Evolutionary conservation across 768 basidiomycete species (phyloP), one percentile per base, ranked within the genome.

Genomic region (Xerocomellus chrysenteron): DNA sequence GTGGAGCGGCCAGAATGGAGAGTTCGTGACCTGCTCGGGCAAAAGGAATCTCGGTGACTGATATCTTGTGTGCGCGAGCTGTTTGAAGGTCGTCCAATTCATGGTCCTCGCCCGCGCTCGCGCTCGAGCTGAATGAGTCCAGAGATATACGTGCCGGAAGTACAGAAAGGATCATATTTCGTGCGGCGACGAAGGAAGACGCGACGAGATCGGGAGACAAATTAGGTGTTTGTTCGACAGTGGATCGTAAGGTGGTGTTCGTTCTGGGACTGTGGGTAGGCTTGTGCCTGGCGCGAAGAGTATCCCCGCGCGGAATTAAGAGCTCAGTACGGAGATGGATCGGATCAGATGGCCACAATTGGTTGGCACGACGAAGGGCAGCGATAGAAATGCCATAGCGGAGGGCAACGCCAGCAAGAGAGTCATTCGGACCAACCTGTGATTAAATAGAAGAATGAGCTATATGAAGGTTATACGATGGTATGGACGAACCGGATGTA

Each of bases 261-360:
- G n/a, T 19, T 3, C 51, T 30, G 2, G 28, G 41, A 37, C 13
- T 16, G n/a, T 13, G 47, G 24, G 17, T 14, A 26, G 30, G 28
- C 36, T 41, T 71, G 26, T 21, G 44, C 35, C 58, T 55, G 5
- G 37, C 6, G 11, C 39, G 57, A 42, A 47, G 52, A 5, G 41
- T 16, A 36, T 68, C 40, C 21, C 63, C 59, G 1, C 49, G 61
- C 0, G 95, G 94, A 54, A 98, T 87, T 65, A 90, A 86, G 36
- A 97, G 82, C 7, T 84, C 78, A 45, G 85, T 85, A 30, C 95
- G 88, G 35, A 94, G 81, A 73, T 96, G 92, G 45, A 99, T 90
- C 1, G 92, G 82, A 68, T 98, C 97, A 8, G 91, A 88, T 7
- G 92, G 71, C 97, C 97, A 99, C 9, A 99, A 77, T 61, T 94